Percentiles rank a stretch among this genome's conserved stretches.
These are phyloP conservation scores for Monosporascus sp. DNA, from an alignment of 2,329 filamentous ascomycete species.

Conservation along the genomic window DNA sequence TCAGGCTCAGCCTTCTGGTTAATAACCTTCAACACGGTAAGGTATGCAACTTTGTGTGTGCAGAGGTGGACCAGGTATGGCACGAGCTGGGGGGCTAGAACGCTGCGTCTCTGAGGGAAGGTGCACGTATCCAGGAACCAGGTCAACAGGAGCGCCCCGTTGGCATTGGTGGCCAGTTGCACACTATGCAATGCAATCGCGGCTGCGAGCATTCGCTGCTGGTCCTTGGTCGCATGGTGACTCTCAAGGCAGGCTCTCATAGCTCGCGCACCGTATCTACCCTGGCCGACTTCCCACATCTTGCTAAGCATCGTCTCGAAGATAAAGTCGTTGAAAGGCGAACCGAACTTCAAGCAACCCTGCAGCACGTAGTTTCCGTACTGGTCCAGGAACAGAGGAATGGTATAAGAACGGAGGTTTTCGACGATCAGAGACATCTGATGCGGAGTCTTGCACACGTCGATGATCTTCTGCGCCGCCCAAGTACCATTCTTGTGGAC, in stretches of 20 bases:
- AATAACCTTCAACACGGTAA: conserved; percentile 96
- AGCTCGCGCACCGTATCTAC: conserved; percentile 87
- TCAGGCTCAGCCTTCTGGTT: conserved; percentile 95
- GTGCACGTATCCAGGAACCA: conserved; percentile 99
- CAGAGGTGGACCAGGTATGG: conserved; percentile 92
- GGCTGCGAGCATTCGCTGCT: conserved; percentile 90
- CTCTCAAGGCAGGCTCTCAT: conserved; percentile 97
- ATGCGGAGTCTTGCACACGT: conserved; percentile 77
- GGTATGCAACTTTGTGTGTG: conserved; percentile 96
- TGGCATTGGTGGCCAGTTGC: conserved; percentile 91
- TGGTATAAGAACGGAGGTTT: conserved; percentile 75
- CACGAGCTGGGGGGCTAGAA: conserved; percentile 85
- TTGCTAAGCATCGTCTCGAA: conserved; percentile 94
- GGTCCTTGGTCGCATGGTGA: conserved; percentile 89
- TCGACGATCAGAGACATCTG: conserved; percentile 85
- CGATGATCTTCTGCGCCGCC: conserved; percentile 99
- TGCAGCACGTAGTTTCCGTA: conserved; percentile 98
- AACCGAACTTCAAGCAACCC: conserved; percentile 86
- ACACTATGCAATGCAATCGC: conserved; percentile 96
- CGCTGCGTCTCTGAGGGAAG: conserved; percentile 84
- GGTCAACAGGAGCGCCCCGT: conserved; percentile 86
- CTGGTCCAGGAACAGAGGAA: conserved; percentile 92
- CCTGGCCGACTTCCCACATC: conserved; percentile 91
- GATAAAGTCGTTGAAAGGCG: conserved; percentile 90
- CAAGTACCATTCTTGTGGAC: conserved; percentile 99